Percentiles rank a stretch among this genome's conserved stretches.
These are phyloP conservation scores for Spergularia bocconei DNA, from an alignment of 148 eudicot species.

Conservation along the genomic window DNA sequence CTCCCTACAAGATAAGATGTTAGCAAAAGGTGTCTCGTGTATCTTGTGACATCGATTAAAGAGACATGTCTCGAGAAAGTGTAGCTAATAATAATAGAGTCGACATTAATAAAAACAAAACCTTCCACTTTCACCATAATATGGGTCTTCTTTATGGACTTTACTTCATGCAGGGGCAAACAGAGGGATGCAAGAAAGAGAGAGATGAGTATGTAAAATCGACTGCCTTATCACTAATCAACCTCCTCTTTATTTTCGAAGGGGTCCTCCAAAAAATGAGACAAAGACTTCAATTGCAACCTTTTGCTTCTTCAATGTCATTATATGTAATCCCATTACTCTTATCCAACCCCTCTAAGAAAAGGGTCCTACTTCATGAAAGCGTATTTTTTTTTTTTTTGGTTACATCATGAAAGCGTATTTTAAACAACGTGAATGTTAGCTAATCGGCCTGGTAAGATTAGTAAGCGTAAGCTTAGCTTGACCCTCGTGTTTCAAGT, in stretches of 20 bases:
- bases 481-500: no score
- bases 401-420: background rate
- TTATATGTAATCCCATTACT: constrained; percentile 9
- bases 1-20: background rate
- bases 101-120: background rate
- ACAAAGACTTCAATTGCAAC: constrained; percentile 24
- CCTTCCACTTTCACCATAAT: background rate
- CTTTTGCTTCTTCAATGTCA: constrained; percentile 15
- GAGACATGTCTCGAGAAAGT: constrained; percentile 23
- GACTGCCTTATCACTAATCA: background rate
- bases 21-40: constrained; percentile 13
- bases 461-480: no score
- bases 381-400: no score
- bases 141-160: background rate
- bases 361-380: background rate
- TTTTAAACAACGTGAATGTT: background rate
- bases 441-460: background rate
- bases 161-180: constrained; percentile 20
- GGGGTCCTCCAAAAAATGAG: constrained; percentile 15
- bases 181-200: background rate
- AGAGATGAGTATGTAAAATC: background rate
- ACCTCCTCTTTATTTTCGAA: background rate
- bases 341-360: no score
- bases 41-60: constrained; percentile 29
- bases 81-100: constrained; percentile 15